Evolutionary conservation across 2,329 filamentous ascomycete genomes (phyloP), one percentile per base, ranked within the genome.

Genomic region (Botryotinia globosa): DNA sequence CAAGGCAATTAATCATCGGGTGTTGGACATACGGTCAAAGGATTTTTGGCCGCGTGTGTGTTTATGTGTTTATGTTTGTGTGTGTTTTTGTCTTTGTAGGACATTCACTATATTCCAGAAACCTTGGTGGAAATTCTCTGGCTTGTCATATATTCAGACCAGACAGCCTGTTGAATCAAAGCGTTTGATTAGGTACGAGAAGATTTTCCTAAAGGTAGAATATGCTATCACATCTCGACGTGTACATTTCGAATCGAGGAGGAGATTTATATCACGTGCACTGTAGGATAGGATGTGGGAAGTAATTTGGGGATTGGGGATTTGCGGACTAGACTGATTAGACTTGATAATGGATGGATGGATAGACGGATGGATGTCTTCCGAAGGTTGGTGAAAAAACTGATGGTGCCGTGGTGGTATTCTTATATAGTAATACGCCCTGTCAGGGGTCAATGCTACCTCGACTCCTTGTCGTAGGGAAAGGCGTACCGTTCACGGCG

Each of bases 401-500:
- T 29, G 14, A 18, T n/a, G 14, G 12, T 54, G 3, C 2, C 7
- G 12, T 29, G 12, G 48, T 29, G 3, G 25, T 14, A 51, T 14
- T 29, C 12, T 4, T 54, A 64, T 20, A 9, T 32, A 4, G 3
- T 32, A 32, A 2, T 22, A 3, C 9, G 6, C 3, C n/a, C 1
- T 45, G 4, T 37, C 65, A 32, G 48, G 9, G n/a, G n/a, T 32
- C 1, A 5, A 32, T 29, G 34, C n/a, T 32, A 18, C 10, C 4
- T 56, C 25, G 34, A 42, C 10, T 18, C 4, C 48, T 32, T 56
- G 51, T 44, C 65, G n/a, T 32, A 16, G 16, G 42, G n/a, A 2
- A 42, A 56, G 9, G 48, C 65, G 45, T 67, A 16, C 65, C 48
- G 45, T 67, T 67, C 34, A 67, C 65, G 65, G 65, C 34, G 42